Base-by-base conservation (phyloP, 495 filamentous ascomycete species). In the Paragyromitra xinjiangensis region DNA sequence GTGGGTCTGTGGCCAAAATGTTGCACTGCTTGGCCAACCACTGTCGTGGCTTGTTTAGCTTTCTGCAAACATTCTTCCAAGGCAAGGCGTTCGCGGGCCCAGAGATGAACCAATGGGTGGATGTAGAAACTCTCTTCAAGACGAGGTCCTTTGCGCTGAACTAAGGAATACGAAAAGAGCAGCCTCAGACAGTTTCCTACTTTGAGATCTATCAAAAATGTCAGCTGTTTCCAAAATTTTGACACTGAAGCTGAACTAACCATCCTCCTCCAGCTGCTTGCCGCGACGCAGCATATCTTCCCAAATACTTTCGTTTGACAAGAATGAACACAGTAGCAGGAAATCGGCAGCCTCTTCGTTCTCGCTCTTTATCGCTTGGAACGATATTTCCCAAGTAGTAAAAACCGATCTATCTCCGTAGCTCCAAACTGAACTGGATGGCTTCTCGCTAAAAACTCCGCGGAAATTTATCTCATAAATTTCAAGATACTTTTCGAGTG, bases 341-440 rank as follows among this genome's bases (percentile, higher is more conserved):
- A 80, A 42, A 0, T 63, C 67, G 0, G 69, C 56, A 1, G 75
- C 64, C 9, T 73, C 56, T 22, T 42, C 24, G 1, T 65, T 59
- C 34, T 73, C 34, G 5, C 50, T 53, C 34, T 67, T 7, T 12
- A 79, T 73, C 29, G 42, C 39, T n/a, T 26, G 12, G 48, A 78
- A 80, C 16, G 75, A 75, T 6, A 69, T 70, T 48, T 75, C 56
- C 71, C 76, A 78, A 1, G 67, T 69, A 0, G 71, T 75, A n/a
- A 56, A 78, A 0, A 76, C 56, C 0, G 69, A 55, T 44, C 14
- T 19, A 7, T 72, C 69, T 1, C 48, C n/a, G 11, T 65, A 16
- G 6, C 22, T 64, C 59, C 48, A 58, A 3, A n/a, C 50, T 6
- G 59, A 7, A 4, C 64, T 40, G 6, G 8, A 1, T 2, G 58